Evolutionary conservation across 106 monocot species (phyloP), one percentile per base, ranked within the genome.

Genomic region (Dioscorea dumetorum): DNA sequence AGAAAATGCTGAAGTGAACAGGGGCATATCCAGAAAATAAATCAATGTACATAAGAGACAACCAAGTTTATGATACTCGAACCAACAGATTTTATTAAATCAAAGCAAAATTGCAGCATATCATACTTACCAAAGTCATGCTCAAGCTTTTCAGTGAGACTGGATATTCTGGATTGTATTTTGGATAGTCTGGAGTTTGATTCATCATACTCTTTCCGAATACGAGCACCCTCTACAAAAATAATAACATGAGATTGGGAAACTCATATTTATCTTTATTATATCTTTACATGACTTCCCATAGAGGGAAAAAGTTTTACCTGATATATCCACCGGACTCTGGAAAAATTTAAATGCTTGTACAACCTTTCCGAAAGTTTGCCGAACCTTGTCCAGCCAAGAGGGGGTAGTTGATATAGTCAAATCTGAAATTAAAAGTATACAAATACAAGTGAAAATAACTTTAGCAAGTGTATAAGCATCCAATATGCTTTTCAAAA

Each of bases 141-240:
- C 61, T 93, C 87, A 22, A 87, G 56, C 63, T 99, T 93, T 56
- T 89, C 85, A 7, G 84, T 83, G 62, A 99, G 70, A 68, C 66
- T 79, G 58, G 92, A 87, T 68, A 99, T 80, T 77, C 79, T 99
- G 66, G 99, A 99, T 63, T 82, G 82, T 60, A 90, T 60, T 66
- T 90, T 99, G 66, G 99, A 93, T 50, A 99, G 69, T 79, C 90
- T 99, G 61, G 93, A 87, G 72, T 66, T 93, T 12, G 90, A 71
- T 41, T 93, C 85, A 51, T 85, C 81, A 77, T 99, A 99, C 72
- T 99, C 93, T 75, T 99, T 99, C 56, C 76, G 75, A 66, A 99
- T 73, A 79, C 64, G 84, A 22, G 74, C 76, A 71, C 90, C 89
- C 34, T 93, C 99, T 99, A 66, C 10, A 64, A 51, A 84, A 66